A percentile compares a stretch with the other conserved stretches of the same genome.
Evolutionary conservation across 805 yeast genomes (phyloP).

Genomic region (Candida tallmaniae): DNA sequence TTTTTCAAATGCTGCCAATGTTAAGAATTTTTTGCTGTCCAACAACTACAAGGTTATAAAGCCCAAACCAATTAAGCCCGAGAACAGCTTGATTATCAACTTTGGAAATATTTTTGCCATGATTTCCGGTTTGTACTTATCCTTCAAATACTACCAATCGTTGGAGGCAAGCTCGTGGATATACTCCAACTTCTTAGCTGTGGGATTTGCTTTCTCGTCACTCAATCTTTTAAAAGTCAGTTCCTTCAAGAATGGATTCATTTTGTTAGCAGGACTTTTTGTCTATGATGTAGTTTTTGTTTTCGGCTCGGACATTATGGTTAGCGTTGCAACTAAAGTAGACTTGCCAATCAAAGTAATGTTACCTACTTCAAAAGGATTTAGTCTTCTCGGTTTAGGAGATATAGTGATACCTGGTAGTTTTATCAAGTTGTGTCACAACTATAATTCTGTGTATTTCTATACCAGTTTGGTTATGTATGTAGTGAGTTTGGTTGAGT

Average conservation of each 20-base stretch:
- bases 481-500: constrained; percentile 22
- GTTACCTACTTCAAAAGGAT: constrained; percentile 30
- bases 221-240: constrained; percentile 35
- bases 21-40: constrained; percentile 1
- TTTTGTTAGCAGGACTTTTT: constrained; percentile 47
- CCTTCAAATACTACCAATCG: constrained; percentile 6
- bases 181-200: constrained; percentile 36
- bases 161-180: constrained; percentile 17
- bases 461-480: constrained; percentile 43
- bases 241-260: constrained; percentile 42
- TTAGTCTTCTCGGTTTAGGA: constrained; percentile 55
- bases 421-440: constrained; percentile 47
- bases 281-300: constrained; percentile 66
- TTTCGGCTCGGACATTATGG: constrained; percentile 58
- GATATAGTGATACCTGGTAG: constrained; percentile 62
- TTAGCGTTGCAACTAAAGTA: constrained; percentile 51
- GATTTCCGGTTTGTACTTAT: constrained; percentile 12
- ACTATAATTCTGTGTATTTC: constrained; percentile 50
- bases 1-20: constrained; percentile 2
- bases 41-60: constrained; percentile 13
- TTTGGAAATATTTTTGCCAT: constrained; percentile 11
- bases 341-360: constrained; percentile 52
- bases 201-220: constrained; percentile 41
- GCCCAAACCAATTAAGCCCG: constrained; percentile 22
- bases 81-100: constrained; percentile 18